These are phyloP conservation scores for Solanum arcanum DNA, from an alignment of 257 asterid genomes.

Conservation along the genomic window DNA sequence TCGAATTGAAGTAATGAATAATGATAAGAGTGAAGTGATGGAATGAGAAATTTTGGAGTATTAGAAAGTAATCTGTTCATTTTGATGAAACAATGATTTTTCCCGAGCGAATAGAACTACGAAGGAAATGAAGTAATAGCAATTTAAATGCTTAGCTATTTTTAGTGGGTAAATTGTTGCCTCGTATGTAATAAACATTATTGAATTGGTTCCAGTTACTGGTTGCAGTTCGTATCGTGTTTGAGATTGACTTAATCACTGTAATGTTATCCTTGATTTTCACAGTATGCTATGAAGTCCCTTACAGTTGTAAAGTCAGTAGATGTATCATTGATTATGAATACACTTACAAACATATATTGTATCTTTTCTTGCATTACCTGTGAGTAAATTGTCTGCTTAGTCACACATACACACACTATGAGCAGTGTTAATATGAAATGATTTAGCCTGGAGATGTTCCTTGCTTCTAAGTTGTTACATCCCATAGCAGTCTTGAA, in stretches of 20 bases:
- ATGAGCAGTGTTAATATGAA: not conserved
- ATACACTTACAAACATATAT: not conserved
- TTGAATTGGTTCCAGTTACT: not conserved
- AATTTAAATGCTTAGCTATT: not conserved
- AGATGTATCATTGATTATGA: not conserved
- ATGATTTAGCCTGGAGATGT: not conserved
- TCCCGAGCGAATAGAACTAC: not conserved
- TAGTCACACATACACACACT: not conserved
- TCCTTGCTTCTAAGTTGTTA: not conserved
- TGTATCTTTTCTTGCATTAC: not conserved
- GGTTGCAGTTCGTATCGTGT: not conserved
- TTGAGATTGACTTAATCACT: not conserved
- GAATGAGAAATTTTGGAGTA: not conserved
- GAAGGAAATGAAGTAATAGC: not conserved
- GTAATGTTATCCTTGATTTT: not conserved
- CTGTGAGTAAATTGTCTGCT: not conserved
- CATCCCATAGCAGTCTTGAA: not conserved
- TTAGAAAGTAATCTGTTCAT: not conserved
- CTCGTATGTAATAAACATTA: not conserved
- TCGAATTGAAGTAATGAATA: not conserved
- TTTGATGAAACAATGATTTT: not conserved
- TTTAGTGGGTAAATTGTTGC: not conserved
- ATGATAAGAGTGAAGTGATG: not conserved
- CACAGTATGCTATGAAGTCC: not conserved
- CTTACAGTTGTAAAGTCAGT: not conserved